Conservation (phyloP, 805 yeast genomes). For the Nakazawaea holstii region DNA sequence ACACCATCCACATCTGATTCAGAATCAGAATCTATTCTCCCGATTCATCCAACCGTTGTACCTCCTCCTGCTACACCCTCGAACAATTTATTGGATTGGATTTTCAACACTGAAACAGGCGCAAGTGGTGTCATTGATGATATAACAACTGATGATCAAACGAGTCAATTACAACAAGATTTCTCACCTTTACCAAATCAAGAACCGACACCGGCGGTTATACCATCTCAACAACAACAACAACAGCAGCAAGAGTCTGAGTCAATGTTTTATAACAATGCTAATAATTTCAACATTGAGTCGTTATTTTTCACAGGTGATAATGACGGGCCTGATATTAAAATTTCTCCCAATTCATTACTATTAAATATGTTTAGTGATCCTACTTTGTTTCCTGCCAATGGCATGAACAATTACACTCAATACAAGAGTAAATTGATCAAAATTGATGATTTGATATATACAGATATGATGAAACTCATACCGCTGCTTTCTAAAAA, state of each 20-base stretch:
- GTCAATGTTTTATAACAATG: background rate
- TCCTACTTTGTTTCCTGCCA: slow-evolving; percentile 7
- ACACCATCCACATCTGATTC: background rate
- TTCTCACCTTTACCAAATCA: too few relatives aligned
- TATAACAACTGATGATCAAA: too few relatives aligned
- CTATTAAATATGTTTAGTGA: slow-evolving; percentile 11
- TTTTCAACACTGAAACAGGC: slow-evolving; percentile 4
- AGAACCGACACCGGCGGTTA: background rate
- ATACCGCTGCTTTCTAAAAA: slow-evolving; percentile 5
- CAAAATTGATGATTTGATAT: slow-evolving; percentile 9
- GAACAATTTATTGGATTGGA: slow-evolving; percentile 7
- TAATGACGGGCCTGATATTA: background rate
- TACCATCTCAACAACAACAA: background rate
- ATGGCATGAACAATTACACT: background rate
- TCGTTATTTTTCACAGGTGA: slow-evolving; percentile 7
- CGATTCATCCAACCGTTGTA: background rate
- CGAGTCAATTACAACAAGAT: too few relatives aligned
- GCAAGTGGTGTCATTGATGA: background rate
- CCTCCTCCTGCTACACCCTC: slow-evolving; percentile 1
- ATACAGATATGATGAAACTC: slow-evolving; percentile 10
- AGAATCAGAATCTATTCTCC: too few relatives aligned
- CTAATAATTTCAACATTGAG: slow-evolving; percentile 7
- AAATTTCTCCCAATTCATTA: slow-evolving; percentile 8
- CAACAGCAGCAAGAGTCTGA: background rate
- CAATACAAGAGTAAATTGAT: slow-evolving; percentile 8